Base-by-base conservation (phyloP, 2,329 filamentous ascomycete genomes). In the Ascochyta lentis region DNA sequence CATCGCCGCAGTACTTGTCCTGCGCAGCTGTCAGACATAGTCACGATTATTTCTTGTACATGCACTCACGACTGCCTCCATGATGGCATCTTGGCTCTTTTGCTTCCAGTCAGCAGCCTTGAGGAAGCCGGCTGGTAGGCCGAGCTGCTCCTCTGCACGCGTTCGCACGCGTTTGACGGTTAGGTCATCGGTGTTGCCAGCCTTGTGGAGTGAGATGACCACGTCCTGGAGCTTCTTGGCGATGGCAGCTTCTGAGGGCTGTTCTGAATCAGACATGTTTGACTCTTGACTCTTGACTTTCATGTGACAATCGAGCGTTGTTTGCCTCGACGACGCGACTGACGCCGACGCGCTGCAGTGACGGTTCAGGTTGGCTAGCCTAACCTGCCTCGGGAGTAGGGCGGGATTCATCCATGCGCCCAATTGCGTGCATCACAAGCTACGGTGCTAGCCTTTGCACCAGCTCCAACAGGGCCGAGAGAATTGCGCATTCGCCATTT, bases 111-210 rank as follows among this genome's bases (percentile, higher is more conserved):
- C 65, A 1, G 65, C 64, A 56, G 81, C 72, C 64, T 84, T 88
- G 63, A 87, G 81, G 64, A 85, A 87, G 3, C 79, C 84, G 6
- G 75, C 73, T 7, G 79, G 75, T 22, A 88, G 72, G 29, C 77
- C 78, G 10, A 88, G 70, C 44, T 79, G 70, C 53, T 79, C 72
- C 67, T 86, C 85, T 4, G 80, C 81, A 23, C 78, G 78, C 27
- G 76, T 66, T 44, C 86, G 82, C 46, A 86, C 81, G 50, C 78
- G 78, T 59, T 85, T 86, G 48, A 87, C 77, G 0, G 85, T 86
- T 58, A 87, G 71, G 46, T 84, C 79, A 6, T 84, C 80, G 29
- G 73, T 69, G 19, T 83, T 73, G 50, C 74, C 75, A 2, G 66
- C 61, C 48, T 76, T 76, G 66, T 79, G 68, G 12, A 78, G 68